Percentiles rank a stretch among this genome's conserved stretches.
Conservation (phyloP, 495 filamentous ascomycete species). For the Penicillium verhagenii region DNA sequence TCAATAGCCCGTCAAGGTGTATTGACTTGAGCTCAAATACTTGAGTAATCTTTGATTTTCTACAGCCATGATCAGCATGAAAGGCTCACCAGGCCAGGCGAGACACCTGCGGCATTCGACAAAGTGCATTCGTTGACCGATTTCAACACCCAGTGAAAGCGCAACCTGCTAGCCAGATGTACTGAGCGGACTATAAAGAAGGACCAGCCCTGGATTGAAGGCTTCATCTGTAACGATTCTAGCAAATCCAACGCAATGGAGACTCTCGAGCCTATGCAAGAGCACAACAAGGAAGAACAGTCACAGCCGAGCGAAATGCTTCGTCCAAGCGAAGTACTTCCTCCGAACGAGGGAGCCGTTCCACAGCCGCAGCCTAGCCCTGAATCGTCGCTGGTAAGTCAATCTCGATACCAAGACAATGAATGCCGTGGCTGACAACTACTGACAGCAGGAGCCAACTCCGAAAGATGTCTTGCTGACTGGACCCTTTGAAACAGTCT, state of each 20-base stretch:
- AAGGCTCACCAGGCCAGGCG: neutral
- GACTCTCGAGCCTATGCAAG: neutral
- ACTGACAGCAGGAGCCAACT: neutral
- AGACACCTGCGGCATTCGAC: neutral
- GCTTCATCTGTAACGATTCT: neutral
- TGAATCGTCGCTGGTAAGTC: neutral
- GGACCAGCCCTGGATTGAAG: neutral
- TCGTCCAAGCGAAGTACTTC: neutral
- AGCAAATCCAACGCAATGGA: neutral
- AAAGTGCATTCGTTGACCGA: neutral
- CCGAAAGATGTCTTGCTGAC: neutral
- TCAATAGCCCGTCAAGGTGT: too few species aligned
- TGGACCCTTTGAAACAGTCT: conserved; percentile 2
- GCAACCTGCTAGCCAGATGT: neutral
- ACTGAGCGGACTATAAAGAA: neutral
- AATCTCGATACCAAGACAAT: neutral
- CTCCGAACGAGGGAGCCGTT: neutral
- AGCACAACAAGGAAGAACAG: neutral
- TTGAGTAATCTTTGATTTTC: neutral
- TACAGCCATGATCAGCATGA: neutral
- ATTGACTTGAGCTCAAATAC: neutral
- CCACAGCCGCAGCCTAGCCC: neutral
- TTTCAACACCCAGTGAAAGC: too few species aligned
- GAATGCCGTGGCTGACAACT: neutral
- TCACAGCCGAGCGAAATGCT: neutral